Base-by-base conservation (phyloP, 257 asterid genomes). In the Gentiana macrophylla region DNA sequence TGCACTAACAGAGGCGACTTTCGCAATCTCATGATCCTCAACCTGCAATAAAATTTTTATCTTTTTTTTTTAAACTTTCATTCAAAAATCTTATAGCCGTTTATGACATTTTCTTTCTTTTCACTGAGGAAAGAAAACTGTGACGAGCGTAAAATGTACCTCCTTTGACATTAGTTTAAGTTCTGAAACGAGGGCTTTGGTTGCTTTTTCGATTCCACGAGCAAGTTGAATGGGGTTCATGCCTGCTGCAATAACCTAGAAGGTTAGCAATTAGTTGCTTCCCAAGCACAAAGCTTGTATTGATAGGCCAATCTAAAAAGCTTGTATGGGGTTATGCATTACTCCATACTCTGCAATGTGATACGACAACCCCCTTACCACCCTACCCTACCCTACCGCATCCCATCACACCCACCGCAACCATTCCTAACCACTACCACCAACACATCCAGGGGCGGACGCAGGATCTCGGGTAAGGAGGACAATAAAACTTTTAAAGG, bases 1-100 rank as follows among this genome's bases (percentile, higher is more conserved):
- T 12, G 97, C 94, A 73, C 97, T 88, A 49, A 88, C 94, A 55
- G 97, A 85, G 58, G 95, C 97, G 63, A 88, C 95, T 68, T 80
- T 66, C 35, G 77, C 84, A 8, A 84, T 80, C 66, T 88, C 95
- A 45, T 79, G 84, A 72, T 84, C 97, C 79, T 82, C 82, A 65
- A 82, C 95, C 96, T 88, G 70, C 32, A 9, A 56, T 12, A 56
- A 43, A 6, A 43, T 5, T 11, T 37, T 36, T 7, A 32, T 55
- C 32, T 37, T 37, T 37, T 32, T 10, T 53, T 56, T 41, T 38
- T 38, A 38, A 38, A 5, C 8, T 38, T 38, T 1, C 45, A 38
- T 5, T 8, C 1, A 4, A 38, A 38, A 38, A 38, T 38, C 45
- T 4, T 10, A 41, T 3, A 41, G 9, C 9, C 9, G 6, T 41